A percentile compares a stretch with the other conserved stretches of the same genome.
Evolutionary conservation across 495 filamentous ascomycete genomes (phyloP).

Genomic region (Xylaria palmicola): DNA sequence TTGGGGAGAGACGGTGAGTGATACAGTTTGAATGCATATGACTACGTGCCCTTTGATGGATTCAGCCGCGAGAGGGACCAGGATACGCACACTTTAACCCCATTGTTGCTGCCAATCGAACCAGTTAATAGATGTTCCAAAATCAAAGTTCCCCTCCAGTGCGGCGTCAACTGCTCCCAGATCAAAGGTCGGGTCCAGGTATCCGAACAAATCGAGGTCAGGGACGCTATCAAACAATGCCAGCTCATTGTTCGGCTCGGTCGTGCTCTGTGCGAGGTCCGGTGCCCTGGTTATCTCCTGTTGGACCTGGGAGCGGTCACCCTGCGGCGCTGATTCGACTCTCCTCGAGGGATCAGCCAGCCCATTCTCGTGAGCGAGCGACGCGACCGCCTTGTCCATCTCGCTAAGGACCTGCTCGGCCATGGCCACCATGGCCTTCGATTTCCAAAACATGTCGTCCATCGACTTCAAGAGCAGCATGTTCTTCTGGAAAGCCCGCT

Average conservation of each 20-base stretch:
- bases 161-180: constrained; percentile 42
- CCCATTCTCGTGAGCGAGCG: constrained; percentile 31
- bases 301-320: constrained; percentile 17
- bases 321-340: constrained; percentile 9
- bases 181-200: constrained; percentile 46
- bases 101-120: constrained; percentile 35
- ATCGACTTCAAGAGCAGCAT: constrained; percentile 56
- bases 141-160: constrained; percentile 42
- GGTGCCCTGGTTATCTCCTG: background rate
- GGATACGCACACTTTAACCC: constrained; percentile 3
- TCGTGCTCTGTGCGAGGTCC: constrained; percentile 13
- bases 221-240: constrained; percentile 32
- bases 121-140: constrained; percentile 38
- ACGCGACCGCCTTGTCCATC: constrained; percentile 37
- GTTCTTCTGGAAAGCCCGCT: constrained; percentile 58
- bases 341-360: constrained; percentile 21
- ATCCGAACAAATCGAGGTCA: constrained; percentile 42
- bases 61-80: background rate
- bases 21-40: background rate
- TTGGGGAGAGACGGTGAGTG: background rate
- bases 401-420: constrained; percentile 37
- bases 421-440: constrained; percentile 33
- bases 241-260: constrained; percentile 23
- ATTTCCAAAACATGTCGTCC: constrained; percentile 57
- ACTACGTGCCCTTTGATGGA: background rate